These are phyloP conservation scores for Elaphomyces granulatus DNA, from an alignment of 495 filamentous ascomycete genomes.

Conservation along the genomic window DNA sequence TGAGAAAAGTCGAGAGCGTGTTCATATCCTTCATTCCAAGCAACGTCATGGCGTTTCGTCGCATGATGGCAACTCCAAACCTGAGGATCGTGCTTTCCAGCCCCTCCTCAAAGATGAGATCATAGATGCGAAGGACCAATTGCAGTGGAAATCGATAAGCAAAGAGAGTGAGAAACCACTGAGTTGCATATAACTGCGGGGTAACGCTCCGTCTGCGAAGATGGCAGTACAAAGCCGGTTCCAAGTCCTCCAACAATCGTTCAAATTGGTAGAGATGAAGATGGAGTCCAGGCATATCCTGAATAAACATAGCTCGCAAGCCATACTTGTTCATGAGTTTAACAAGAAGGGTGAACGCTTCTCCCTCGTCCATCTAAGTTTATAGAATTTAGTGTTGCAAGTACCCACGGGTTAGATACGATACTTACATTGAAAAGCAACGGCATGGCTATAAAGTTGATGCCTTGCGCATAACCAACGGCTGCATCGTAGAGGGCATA, in stretches of 20 bases:
- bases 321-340: conserved; percentile 94
- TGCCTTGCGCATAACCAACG: conserved; percentile 95
- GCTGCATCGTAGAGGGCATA: conserved; percentile 91
- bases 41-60: conserved; percentile 70
- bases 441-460: conserved; percentile 99
- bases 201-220: conserved; percentile 75
- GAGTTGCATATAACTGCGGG: conserved; percentile 89
- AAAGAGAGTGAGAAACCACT: conserved; percentile 99
- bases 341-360: conserved; percentile 88
- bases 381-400: conserved; percentile 3
- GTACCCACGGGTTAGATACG: conserved; percentile 1
- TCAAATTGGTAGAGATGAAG: conserved; percentile 91
- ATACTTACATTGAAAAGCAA: conserved; percentile 76
- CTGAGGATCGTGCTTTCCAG: conserved; percentile 79
- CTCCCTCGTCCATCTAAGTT: conserved; percentile 92
- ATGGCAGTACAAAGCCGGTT: conserved; percentile 91
- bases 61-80: conserved; percentile 90
- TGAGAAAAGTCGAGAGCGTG: conserved; percentile 71
- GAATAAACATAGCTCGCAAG: conserved; percentile 82
- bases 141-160: conserved; percentile 96
- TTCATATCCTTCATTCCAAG: conserved; percentile 84
- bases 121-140: conserved; percentile 90
- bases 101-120: conserved; percentile 90
- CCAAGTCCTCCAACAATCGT: conserved; percentile 82
- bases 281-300: conserved; percentile 94